phyloP scores from a whole-genome alignment of 1,284 basidiomycete species.

The Athelia psychrophila region DNA sequence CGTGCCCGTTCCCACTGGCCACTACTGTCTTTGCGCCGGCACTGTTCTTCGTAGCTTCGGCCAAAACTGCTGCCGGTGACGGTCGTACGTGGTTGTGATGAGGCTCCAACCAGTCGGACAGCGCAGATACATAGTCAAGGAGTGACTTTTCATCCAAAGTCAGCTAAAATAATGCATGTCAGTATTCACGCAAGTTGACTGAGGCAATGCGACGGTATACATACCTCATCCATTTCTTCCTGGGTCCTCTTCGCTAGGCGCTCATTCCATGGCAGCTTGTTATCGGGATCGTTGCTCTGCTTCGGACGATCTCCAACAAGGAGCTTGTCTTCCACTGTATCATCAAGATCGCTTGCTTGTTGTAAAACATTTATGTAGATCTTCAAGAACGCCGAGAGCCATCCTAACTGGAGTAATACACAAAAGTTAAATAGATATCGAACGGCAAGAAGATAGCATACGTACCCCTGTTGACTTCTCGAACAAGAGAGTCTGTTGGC shows the following conservation, averaged over 20 bases:
- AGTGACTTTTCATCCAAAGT: constrained; percentile 59
- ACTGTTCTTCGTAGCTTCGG: constrained; percentile 62
- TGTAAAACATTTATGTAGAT: constrained; percentile 74
- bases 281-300: constrained; percentile 48
- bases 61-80: constrained; percentile 61
- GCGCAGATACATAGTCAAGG: constrained; percentile 52
- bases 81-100: constrained; percentile 72
- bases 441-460: neutral
- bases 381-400: constrained; percentile 69
- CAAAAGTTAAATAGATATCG: constrained; percentile 2
- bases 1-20: constrained; percentile 50
- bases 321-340: constrained; percentile 73
- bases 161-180: constrained; percentile 39
- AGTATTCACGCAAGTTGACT: constrained; percentile 1
- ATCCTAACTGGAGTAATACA: constrained; percentile 47
- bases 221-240: constrained; percentile 59
- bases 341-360: constrained; percentile 73
- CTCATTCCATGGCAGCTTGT: constrained; percentile 50
- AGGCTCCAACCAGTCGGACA: constrained; percentile 73
- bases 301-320: constrained; percentile 77
- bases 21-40: constrained; percentile 64
- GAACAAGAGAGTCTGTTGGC: constrained; percentile 67
- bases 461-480: constrained; percentile 58
- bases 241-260: constrained; percentile 48
- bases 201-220: too few relatives aligned